A percentile compares a stretch with the other conserved stretches of the same genome.
Evolutionary conservation across 106 monocot species (phyloP).

Genomic region (Allium fistulosum): DNA sequence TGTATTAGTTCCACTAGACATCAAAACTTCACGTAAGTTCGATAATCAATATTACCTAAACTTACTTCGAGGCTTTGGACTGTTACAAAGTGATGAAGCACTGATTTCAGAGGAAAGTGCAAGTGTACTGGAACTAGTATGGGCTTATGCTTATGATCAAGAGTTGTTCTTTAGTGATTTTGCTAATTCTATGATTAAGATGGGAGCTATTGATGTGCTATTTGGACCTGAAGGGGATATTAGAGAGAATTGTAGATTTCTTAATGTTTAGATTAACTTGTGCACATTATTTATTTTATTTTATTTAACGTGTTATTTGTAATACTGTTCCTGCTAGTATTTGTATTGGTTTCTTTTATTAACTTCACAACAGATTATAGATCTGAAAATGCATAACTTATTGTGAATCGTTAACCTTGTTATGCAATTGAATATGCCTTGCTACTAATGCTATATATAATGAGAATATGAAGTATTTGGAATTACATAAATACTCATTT

Average conservation of each 20-base stretch:
- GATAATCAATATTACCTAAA: constrained; percentile 59
- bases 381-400: no score
- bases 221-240: constrained; percentile 38
- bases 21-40: constrained; percentile 35
- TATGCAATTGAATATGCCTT: no score
- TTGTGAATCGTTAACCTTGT: no score
- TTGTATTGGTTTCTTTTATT: no score
- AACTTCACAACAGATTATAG: no score
- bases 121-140: constrained; percentile 18
- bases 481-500: no score
- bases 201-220: constrained; percentile 48
- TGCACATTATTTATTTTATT: no score
- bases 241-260: constrained; percentile 31
- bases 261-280: constrained; percentile 12
- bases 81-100: constrained; percentile 41
- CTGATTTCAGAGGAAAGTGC: constrained; percentile 16
- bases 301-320: no score
- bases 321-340: no score
- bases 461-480: no score
- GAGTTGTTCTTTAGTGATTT: constrained; percentile 51
- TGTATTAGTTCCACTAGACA: constrained; percentile 31
- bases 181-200: constrained; percentile 15
- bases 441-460: no score
- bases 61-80: constrained; percentile 30
- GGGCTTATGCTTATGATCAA: constrained; percentile 38